Conservation (phyloP, 1,284 basidiomycete species). For the Cryptococcus depauperatus region DNA sequence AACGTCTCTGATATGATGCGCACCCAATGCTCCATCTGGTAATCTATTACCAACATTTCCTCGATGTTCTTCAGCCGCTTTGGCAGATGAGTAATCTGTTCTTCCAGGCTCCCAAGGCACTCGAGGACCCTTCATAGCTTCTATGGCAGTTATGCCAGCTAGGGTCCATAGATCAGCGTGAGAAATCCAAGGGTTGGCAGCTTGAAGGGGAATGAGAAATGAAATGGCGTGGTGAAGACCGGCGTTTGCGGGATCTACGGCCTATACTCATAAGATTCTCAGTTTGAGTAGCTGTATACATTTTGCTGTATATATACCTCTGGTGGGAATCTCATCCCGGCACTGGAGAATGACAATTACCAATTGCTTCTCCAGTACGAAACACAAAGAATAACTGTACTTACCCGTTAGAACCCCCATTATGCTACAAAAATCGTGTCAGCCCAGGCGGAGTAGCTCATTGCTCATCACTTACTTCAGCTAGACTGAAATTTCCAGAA, state of each 20-base stretch:
- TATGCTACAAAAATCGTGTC: constrained; percentile 36
- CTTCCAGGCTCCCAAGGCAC: constrained; percentile 49
- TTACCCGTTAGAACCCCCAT: constrained; percentile 50
- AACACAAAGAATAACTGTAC: not conserved
- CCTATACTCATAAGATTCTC: constrained; percentile 17
- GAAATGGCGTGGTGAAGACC: constrained; percentile 50
- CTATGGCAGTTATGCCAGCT: constrained; percentile 49
- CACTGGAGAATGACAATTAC: constrained; percentile 21
- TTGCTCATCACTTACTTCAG: constrained; percentile 34
- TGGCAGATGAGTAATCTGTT: constrained; percentile 46
- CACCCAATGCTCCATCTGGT: constrained; percentile 49
- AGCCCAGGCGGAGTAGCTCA: constrained; percentile 6
- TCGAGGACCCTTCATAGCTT: constrained; percentile 49
- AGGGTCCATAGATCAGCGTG: constrained; percentile 49
- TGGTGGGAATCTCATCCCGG: constrained; percentile 46
- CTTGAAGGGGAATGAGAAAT: constrained; percentile 49
- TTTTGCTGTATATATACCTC: constrained; percentile 31
- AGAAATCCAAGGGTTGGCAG: constrained; percentile 50
- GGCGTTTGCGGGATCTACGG: constrained; percentile 42
- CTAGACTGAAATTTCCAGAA: constrained; percentile 45
- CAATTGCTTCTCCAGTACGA: not conserved
- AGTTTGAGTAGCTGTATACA: not conserved
- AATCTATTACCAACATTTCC: constrained; percentile 44
- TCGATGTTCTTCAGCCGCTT: constrained; percentile 38
- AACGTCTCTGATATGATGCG: constrained; percentile 48